These are phyloP conservation scores for Candida arabinofermentans DNA, from an alignment of 805 yeast genomes.

Conservation along the genomic window DNA sequence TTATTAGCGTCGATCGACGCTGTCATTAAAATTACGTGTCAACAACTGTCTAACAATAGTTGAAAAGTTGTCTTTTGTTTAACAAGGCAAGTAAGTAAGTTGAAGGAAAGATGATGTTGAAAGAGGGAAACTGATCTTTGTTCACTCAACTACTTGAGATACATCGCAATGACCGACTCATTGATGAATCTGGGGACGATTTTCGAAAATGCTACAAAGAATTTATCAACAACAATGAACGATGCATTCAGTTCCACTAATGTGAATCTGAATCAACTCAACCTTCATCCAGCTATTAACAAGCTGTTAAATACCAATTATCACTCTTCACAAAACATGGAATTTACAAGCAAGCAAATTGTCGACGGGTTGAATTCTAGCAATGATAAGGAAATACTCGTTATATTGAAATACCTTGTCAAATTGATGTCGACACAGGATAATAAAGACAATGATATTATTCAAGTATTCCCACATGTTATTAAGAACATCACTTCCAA, in stretches of 20 bases:
- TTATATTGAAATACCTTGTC: slow-evolving; percentile 56
- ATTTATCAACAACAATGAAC: slow-evolving; percentile 80
- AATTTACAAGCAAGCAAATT: slow-evolving; percentile 62
- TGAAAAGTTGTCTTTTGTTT: too few species aligned
- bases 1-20: too few species aligned
- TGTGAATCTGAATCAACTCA: slow-evolving; percentile 12
- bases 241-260: slow-evolving; percentile 47
- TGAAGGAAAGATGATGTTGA: too few species aligned
- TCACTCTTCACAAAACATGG: slow-evolving; percentile 16
- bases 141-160: too few species aligned
- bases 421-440: slow-evolving; percentile 34
- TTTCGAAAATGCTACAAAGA: slow-evolving; percentile 73
- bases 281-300: slow-evolving; percentile 16
- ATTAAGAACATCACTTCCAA: slow-evolving; percentile 79
- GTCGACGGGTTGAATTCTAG: slow-evolving; percentile 62
- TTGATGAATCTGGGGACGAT: slow-evolving; percentile 50
- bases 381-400: slow-evolving; percentile 57
- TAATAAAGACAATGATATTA: slow-evolving; percentile 34
- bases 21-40: too few species aligned
- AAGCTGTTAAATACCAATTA: slow-evolving; percentile 20
- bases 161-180: slow-evolving; percentile 21
- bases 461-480: slow-evolving; percentile 72
- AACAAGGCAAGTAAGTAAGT: too few species aligned
- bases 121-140: too few species aligned
- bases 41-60: too few species aligned